A percentile compares a stretch with the other conserved stretches of the same genome.
These are phyloP conservation scores for Daedaleopsis nitida DNA, from an alignment of 768 basidiomycete species.

Conservation along the genomic window DNA sequence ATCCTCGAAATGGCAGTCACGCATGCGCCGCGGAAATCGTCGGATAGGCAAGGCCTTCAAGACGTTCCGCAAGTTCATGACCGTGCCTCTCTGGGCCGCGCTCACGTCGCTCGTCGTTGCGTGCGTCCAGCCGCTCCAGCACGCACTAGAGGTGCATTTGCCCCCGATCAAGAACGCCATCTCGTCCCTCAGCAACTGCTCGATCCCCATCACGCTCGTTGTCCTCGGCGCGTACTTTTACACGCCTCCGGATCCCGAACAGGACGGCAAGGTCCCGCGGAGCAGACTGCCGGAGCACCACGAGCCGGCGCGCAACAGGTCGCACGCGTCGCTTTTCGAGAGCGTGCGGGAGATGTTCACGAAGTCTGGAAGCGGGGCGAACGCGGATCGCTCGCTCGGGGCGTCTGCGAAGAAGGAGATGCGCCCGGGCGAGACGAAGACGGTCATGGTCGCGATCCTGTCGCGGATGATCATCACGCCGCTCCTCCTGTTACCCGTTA, in stretches of 20 bases:
- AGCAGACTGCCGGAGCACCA: constrained; percentile 14
- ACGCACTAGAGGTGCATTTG: constrained; percentile 62
- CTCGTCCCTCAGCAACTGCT: constrained; percentile 68
- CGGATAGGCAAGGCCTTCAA: constrained; percentile 35
- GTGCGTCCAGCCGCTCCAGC: constrained; percentile 74
- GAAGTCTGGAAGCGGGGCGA: constrained; percentile 23
- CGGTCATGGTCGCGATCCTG: constrained; percentile 80
- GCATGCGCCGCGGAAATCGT: constrained; percentile 29
- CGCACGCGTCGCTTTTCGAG: constrained; percentile 40
- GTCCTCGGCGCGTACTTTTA: constrained; percentile 95
- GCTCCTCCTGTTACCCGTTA: constrained; percentile 71
- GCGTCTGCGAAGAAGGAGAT: constrained; percentile 18
- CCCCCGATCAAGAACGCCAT: constrained; percentile 70
- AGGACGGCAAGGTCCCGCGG: constrained; percentile 6
- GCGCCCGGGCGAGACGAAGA: constrained; percentile 72
- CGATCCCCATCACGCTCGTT: constrained; percentile 86
- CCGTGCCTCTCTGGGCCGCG: constrained; percentile 84
- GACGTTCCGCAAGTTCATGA: constrained; percentile 75
- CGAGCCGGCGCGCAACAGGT: constrained; percentile 25
- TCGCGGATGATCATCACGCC: constrained; percentile 90
- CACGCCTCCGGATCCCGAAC: constrained; percentile 35
- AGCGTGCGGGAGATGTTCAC: constrained; percentile 47
- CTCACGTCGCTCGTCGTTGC: constrained; percentile 76
- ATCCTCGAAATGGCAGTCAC: constrained; percentile 27
- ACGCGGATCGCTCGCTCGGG: constrained; percentile 13